Evolutionary conservation across 1,139 yeast genomes (phyloP).

Genomic region (Hansenula anomala): DNA sequence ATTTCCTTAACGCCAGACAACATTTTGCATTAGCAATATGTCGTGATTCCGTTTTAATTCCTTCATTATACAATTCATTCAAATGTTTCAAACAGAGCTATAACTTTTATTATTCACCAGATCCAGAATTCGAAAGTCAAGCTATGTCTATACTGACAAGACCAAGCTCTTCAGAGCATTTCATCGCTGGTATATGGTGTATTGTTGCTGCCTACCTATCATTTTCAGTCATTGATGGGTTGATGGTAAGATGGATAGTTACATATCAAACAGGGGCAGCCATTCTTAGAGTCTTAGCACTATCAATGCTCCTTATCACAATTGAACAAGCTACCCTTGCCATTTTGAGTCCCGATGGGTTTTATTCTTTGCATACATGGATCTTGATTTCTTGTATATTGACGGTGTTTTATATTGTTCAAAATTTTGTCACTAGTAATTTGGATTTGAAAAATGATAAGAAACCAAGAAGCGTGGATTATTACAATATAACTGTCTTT

Average conservation of each 20-base stretch:
- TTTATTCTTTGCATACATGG: conserved; percentile 85
- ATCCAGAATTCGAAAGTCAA: background rate
- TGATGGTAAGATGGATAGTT: conserved; percentile 92
- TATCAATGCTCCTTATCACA: conserved; percentile 69
- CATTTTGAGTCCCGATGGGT: conserved; percentile 49
- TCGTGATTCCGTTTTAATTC: conserved; percentile 67
- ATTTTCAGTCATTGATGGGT: conserved; percentile 79
- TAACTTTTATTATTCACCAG: conserved; percentile 23
- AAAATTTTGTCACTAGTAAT: conserved; percentile 86
- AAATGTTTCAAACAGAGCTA: conserved; percentile 49
- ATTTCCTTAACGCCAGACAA: conserved; percentile 67
- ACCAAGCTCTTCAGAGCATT: conserved; percentile 65
- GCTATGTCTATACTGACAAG: conserved; percentile 31
- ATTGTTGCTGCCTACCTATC: conserved; percentile 81
- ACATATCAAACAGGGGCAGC: conserved; percentile 87
- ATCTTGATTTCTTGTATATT: conserved; percentile 79
- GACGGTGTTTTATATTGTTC: conserved; percentile 79
- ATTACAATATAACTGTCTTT: conserved; percentile 84
- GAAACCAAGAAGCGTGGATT: conserved; percentile 56
- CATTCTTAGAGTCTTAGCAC: conserved; percentile 75
- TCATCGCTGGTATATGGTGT: conserved; percentile 76
- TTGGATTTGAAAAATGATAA: conserved; percentile 48
- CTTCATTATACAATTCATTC: conserved; percentile 54
- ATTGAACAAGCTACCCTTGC: conserved; percentile 64
- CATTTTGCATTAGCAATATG: conserved; percentile 71